These are phyloP conservation scores for Rhexocercosporidium sp. DNA, from an alignment of 2,329 filamentous ascomycete species.

Conservation along the genomic window DNA sequence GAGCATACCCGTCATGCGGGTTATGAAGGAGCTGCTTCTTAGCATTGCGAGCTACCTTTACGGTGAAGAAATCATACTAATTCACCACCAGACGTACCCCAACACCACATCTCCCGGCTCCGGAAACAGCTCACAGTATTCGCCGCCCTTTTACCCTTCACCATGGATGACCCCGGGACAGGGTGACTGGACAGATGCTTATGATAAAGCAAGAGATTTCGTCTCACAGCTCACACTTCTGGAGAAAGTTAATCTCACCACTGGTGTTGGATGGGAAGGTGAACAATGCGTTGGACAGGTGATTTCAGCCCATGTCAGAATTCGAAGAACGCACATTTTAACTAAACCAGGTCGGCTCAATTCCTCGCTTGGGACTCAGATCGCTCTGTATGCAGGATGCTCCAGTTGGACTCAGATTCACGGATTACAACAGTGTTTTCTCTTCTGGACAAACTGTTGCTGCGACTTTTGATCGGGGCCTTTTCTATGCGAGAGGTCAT, in stretches of 20 bases:
- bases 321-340: background rate
- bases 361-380: constrained; percentile 43
- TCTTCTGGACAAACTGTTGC: constrained; percentile 72
- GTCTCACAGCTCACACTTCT: constrained; percentile 78
- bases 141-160: constrained; percentile 38
- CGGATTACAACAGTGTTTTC: constrained; percentile 73
- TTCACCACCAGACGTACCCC: constrained; percentile 10
- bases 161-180: constrained; percentile 38
- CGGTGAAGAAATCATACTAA: constrained; percentile 14
- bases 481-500: constrained; percentile 58
- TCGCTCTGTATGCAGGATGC: constrained; percentile 43
- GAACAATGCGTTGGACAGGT: constrained; percentile 41
- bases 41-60: constrained; percentile 16
- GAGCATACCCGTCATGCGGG: constrained; percentile 15
- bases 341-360: constrained; percentile 34
- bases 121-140: background rate
- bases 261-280: constrained; percentile 61
- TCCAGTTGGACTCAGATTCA: constrained; percentile 48
- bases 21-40: constrained; percentile 14
- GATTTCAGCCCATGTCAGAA: constrained; percentile 8
- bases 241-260: constrained; percentile 93
- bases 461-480: constrained; percentile 69
- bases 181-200: constrained; percentile 70
- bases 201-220: constrained; percentile 69
- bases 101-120: constrained; percentile 15